A percentile compares a stretch with the other conserved stretches of the same genome.
These are phyloP conservation scores for Eurotiales sp. DNA, from an alignment of 2,329 filamentous ascomycete species.

Conservation along the genomic window DNA sequence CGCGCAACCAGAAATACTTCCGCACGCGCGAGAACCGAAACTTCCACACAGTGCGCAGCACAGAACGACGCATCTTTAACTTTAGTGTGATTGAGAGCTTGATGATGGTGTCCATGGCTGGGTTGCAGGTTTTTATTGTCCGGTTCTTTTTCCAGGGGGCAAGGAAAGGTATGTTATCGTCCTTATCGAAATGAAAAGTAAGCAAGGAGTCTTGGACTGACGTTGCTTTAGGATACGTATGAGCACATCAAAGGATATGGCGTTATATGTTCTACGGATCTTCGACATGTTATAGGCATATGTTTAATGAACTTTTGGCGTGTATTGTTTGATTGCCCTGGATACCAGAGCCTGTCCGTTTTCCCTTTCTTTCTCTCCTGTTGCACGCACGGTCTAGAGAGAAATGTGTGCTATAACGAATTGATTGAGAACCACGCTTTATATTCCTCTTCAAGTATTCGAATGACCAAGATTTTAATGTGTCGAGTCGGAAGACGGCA, in stretches of 20 bases:
- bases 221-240: background rate
- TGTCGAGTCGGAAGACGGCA: too few relatives aligned
- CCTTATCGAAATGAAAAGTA: background rate
- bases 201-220: background rate
- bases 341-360: too few relatives aligned
- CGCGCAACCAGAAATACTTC: conserved; percentile 98
- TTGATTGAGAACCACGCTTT: too few relatives aligned
- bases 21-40: conserved; percentile 97
- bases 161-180: conserved; percentile 54
- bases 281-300: background rate
- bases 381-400: too few relatives aligned
- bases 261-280: background rate
- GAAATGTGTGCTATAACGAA: too few relatives aligned
- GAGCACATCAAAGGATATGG: background rate
- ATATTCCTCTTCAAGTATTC: too few relatives aligned
- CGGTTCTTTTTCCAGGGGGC: conserved; percentile 96
- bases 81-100: conserved; percentile 90
- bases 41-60: conserved; percentile 96
- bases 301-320: background rate
- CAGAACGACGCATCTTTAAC: conserved; percentile 93
- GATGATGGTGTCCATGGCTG: conserved; percentile 93
- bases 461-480: too few relatives aligned
- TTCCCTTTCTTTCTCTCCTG: too few relatives aligned
- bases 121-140: conserved; percentile 93
- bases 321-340: background rate